Conservation (phyloP, 2,329 filamentous ascomycete species). For the Aureobasidium uvarum region DNA sequence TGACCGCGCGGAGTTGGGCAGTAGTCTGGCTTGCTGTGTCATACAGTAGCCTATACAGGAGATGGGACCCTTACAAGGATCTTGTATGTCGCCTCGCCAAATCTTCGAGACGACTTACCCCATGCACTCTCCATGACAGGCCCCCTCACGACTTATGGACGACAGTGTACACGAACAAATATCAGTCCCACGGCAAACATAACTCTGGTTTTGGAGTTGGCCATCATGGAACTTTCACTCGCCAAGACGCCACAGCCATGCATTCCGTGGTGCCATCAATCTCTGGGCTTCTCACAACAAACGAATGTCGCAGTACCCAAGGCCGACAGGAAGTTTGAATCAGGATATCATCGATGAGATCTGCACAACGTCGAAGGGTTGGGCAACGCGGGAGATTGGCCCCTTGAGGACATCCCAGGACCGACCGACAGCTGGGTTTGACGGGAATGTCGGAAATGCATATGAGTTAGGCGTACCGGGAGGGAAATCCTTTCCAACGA, state of each 20-base stretch:
- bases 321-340: not conserved
- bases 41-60: not conserved
- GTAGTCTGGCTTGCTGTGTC: conserved; percentile 22
- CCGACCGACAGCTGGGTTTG: not conserved
- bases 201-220: not conserved
- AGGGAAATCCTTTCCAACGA: not conserved
- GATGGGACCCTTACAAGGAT: not conserved
- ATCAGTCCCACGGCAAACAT: too few species aligned
- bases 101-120: not conserved
- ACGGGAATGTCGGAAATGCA: not conserved
- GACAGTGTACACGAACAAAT: not conserved
- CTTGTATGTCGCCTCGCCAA: not conserved
- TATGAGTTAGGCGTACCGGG: not conserved
- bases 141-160: not conserved
- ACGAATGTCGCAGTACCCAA: not conserved
- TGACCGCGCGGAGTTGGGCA: conserved; percentile 32
- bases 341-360: not conserved
- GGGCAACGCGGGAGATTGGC: conserved; percentile 5
- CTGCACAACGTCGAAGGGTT: not conserved
- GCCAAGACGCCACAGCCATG: not conserved
- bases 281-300: not conserved
- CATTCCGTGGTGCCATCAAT: conserved; percentile 3
- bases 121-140: not conserved
- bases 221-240: too few species aligned
- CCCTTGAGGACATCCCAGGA: not conserved